phyloP scores from a whole-genome alignment of 306 rosid species.

The Begonia fuchsioides region DNA sequence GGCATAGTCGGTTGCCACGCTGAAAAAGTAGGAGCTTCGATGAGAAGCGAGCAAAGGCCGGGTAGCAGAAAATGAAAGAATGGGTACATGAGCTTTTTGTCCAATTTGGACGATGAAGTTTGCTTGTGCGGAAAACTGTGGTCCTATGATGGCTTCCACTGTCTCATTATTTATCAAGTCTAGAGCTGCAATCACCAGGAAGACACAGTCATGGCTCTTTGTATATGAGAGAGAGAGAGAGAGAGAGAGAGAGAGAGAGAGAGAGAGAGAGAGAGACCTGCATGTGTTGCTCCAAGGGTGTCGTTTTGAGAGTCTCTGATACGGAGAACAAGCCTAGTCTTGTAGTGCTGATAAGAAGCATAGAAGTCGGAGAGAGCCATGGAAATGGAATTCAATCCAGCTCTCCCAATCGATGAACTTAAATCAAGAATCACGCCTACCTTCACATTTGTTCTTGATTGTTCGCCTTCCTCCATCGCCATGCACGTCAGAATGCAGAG shows the following conservation, averaged over 20 bases:
- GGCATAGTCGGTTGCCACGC: slow-evolving; percentile 17
- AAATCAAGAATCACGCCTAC: slow-evolving; percentile 5
- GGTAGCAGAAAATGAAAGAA: slow-evolving; percentile 38
- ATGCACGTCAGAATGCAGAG: neutral
- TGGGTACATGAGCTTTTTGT: slow-evolving; percentile 29
- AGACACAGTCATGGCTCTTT: no score
- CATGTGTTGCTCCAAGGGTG: slow-evolving; percentile 3
- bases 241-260: neutral
- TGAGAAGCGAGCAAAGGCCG: slow-evolving; percentile 34
- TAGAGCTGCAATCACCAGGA: slow-evolving; percentile 1
- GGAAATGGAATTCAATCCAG: neutral
- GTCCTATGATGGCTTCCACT: slow-evolving; percentile 25
- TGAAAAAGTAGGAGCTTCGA: slow-evolving; percentile 31
- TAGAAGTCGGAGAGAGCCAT: slow-evolving; percentile 10
- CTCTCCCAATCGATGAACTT: neutral
- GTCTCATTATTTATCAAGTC: slow-evolving; percentile 11
- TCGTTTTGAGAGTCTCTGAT: slow-evolving; percentile 1
- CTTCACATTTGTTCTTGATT: neutral
- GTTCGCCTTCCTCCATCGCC: neutral
- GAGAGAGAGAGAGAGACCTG: slow-evolving; percentile 7
- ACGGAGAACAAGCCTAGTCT: slow-evolving; percentile 2
- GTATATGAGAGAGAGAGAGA: no score
- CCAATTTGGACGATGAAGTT: slow-evolving; percentile 21
- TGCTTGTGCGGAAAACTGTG: slow-evolving; percentile 25
- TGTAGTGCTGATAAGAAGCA: slow-evolving; percentile 3